Conservation (phyloP, 257 asterid species). For the Penstemon eatonii region DNA sequence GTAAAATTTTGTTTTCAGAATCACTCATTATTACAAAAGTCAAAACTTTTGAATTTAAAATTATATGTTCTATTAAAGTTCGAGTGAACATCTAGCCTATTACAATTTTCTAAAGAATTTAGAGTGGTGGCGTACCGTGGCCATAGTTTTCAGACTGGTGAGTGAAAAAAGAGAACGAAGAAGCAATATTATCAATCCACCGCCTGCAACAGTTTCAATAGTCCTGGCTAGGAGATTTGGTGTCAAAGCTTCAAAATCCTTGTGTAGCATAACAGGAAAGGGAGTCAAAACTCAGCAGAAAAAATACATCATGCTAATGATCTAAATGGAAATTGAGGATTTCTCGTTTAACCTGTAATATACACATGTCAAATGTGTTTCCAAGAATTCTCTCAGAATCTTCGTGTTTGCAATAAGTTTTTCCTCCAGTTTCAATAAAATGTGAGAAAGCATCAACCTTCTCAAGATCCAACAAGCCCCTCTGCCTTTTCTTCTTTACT, state of each 20-base stretch:
- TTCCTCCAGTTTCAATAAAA: conserved; percentile 49
- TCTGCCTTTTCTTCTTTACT: conserved; percentile 41
- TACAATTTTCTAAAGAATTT: no score
- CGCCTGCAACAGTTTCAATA: conserved; percentile 98
- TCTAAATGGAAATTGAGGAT: not conserved
- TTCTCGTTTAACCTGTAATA: conserved; percentile 48
- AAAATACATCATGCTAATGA: not conserved
- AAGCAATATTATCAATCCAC: conserved; percentile 87
- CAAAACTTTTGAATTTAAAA: no score
- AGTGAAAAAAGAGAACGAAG: conserved; percentile 86
- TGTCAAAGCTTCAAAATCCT: conserved; percentile 99
- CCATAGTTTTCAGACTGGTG: conserved; percentile 87
- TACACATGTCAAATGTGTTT: conserved; percentile 65
- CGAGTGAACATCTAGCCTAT: no score
- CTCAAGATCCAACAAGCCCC: conserved; percentile 46
- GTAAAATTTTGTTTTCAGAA: not conserved
- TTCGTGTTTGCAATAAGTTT: conserved; percentile 52
- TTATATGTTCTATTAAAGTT: no score
- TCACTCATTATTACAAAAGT: no score
- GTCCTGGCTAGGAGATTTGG: conserved; percentile 99
- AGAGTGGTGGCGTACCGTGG: conserved; percentile 57
- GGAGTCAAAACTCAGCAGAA: not conserved
- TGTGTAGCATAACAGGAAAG: conserved; percentile 11
- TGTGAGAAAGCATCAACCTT: conserved; percentile 51
- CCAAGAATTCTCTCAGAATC: conserved; percentile 65